A percentile compares a stretch with the other conserved stretches of the same genome.
Evolutionary conservation across 306 rosid genomes (phyloP).

Genomic region (Cicer arietinum): DNA sequence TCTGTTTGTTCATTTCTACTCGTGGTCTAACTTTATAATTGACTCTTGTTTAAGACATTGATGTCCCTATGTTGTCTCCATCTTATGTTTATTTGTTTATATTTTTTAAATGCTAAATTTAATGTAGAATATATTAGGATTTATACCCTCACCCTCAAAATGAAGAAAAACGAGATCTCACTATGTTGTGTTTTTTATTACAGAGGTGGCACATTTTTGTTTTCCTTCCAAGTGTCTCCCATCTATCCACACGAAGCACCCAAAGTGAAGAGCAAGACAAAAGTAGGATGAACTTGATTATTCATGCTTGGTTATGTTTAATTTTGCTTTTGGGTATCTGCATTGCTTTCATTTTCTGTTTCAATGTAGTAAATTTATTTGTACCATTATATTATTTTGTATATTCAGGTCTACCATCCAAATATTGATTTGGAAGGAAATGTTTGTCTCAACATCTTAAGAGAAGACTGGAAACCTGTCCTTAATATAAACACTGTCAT

Average conservation of each 20-base stretch:
- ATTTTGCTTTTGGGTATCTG: background rate
- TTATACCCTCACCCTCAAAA: background rate
- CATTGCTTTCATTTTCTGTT: constrained; percentile 1
- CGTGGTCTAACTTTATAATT: background rate
- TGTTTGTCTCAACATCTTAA: constrained; percentile 89
- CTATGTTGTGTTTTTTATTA: constrained; percentile 44
- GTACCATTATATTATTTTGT: constrained; percentile 23
- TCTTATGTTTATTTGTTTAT: background rate
- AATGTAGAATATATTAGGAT: constrained; percentile 10
- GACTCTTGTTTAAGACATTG: constrained; percentile 27
- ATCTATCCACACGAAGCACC: constrained; percentile 94
- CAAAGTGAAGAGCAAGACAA: constrained; percentile 95
- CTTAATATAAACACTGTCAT: constrained; percentile 83
- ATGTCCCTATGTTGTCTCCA: background rate
- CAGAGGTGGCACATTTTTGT: constrained; percentile 84
- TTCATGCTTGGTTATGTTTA: background rate
- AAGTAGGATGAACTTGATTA: constrained; percentile 59
- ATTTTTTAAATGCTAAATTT: constrained; percentile 19
- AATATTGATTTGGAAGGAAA: constrained; percentile 98
- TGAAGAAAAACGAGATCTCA: background rate
- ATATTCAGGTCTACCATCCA: constrained; percentile 84
- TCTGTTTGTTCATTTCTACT: constrained; percentile 24
- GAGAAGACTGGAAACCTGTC: constrained; percentile 99
- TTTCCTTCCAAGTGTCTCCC: constrained; percentile 79
- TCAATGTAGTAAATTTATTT: constrained; percentile 20